A percentile compares a stretch with the other conserved stretches of the same genome.
phyloP scores from a whole-genome alignment of 2,329 filamentous ascomycete species.

The Sporothrix mexicana region DNA sequence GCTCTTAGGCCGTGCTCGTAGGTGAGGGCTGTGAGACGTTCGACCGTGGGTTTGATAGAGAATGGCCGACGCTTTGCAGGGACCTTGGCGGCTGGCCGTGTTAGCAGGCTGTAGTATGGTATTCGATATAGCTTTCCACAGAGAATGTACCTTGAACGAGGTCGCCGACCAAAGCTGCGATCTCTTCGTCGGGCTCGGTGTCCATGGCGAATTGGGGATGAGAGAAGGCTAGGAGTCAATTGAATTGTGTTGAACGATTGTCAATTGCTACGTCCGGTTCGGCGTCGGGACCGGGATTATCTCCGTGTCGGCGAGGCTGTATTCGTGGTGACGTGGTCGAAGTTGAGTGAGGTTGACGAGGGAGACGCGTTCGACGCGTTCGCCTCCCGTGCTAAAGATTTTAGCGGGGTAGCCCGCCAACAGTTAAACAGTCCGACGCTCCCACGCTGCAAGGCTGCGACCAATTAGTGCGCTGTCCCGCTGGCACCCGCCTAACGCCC shows the following conservation, averaged over 20 bases:
- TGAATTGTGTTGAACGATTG: not conserved
- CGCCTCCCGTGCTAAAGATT: conserved; percentile 10
- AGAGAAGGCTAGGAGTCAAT: not conserved
- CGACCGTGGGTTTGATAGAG: conserved; percentile 67
- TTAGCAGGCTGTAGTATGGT: not conserved
- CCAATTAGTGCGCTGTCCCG: not conserved
- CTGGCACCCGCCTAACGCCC: not conserved
- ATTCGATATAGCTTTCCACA: too few species aligned
- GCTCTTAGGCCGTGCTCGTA: conserved; percentile 72
- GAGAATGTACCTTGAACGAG: conserved; percentile 36
- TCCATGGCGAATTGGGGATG: conserved; percentile 33
- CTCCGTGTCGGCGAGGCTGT: conserved; percentile 15
- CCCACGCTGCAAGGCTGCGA: not conserved
- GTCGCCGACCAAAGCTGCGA: conserved; percentile 36
- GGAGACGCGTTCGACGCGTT: conserved; percentile 11
- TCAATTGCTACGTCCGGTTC: not conserved
- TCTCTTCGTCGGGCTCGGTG: conserved; percentile 35
- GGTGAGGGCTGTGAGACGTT: conserved; percentile 65
- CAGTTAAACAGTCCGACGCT: not conserved
- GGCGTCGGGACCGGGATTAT: not conserved
- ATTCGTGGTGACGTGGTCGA: conserved; percentile 12
- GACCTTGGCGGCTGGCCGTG: conserved; percentile 58
- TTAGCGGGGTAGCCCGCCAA: conserved; percentile 3
- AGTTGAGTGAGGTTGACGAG: not conserved
- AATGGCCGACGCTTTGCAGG: conserved; percentile 69